Base-by-base conservation (phyloP, 306 rosid genomes). In the Heteromeles arbutifolia region DNA sequence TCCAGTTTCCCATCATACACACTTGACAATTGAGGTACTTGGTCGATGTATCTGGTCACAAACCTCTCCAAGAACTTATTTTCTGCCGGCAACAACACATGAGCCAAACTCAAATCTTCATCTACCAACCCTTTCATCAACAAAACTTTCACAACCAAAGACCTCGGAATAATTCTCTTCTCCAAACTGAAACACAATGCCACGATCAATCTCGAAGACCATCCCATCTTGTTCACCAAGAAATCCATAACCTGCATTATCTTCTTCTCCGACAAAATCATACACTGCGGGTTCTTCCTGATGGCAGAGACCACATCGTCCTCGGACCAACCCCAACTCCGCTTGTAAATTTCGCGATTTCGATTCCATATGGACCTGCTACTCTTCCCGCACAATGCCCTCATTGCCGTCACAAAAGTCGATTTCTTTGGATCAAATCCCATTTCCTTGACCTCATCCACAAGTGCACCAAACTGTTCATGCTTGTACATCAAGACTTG, bases 261-360 rank as follows among this genome's bases (percentile, higher is more conserved):
- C 71, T 89, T 88, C 28, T 81, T 75, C 58, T 57, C 65, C 0
- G 88, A 86, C 4, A 25, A 3, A 41, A 32, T 17, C 85, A 89
- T 79, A 69, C 80, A 82, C 5, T 62, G 24, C 1, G 97, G 95
- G 6, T 37, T 37, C 81, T 5, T 83, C 65, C 34, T 29, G 70
- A 87, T 89, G 4, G 87, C 89, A 17, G 34, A 15, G 4, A 45
- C 31, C 24, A 80, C 56, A 6, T 76, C 79, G 11, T 85, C 88
- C 18, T 89, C 84, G 6, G 85, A 70, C 84, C 83, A 91, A 19
- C 95, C 97, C 92, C 91, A 91, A 32, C 37, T 83, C 76, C 71
- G 56, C 56, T 26, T 87, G 41, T 15, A 91, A 39, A 45, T 56
- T 5, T 69, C 70, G 11, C 87, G 67, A 69, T 85, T 89, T 4